Base-by-base conservation (phyloP, 768 basidiomycete species). In the Podaxis sp. region DNA sequence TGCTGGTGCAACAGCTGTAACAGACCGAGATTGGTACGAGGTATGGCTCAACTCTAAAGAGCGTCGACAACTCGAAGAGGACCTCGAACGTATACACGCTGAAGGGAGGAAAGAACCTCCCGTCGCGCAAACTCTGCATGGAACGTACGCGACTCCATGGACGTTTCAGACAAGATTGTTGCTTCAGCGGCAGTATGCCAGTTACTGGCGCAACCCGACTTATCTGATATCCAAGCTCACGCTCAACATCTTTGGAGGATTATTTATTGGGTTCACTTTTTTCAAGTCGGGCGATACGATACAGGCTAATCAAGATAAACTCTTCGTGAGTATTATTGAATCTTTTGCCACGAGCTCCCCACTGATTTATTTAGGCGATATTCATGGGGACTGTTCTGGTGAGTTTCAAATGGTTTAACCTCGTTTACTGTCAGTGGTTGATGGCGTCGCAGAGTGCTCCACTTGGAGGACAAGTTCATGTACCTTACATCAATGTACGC, bases 231-330 rank as follows among this genome's bases (percentile, higher is more conserved):
- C 86, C 2, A 89, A 88, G 68, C 58, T 87, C 37, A 70, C 75
- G 25, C 72, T 88, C 28, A 84, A 86, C 60, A 80, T 82, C 51
- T 72, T 78, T 11, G 76, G 76, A 1, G 85, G 84, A 1, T 69
- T 87, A 0, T 79, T 87, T 55, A 85, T 85, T 32, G 79, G 80
- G 14, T 88, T 89, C 65, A 84, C 87, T 0, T 89, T 88, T 68
- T 88, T 80, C 73, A 79, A 85, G 61, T 72, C 81, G 1, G 80
- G 82, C 36, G 65, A 82, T 57, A 73, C 79, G 1, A 75, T 82
- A 36, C 84, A 82, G 62, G 87, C 81, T 38, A 80, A 76, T 1
- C 87, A 88, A 65, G 83, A 87, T 68, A 85, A 86, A 64, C 77
- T 89, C 21, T 89, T 89, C 62, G 85, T 87, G 63, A 50, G 83